A percentile compares a stretch with the other conserved stretches of the same genome.
Evolutionary conservation across 805 yeast genomes (phyloP).

Genomic region (Cyberlindnera veronae): DNA sequence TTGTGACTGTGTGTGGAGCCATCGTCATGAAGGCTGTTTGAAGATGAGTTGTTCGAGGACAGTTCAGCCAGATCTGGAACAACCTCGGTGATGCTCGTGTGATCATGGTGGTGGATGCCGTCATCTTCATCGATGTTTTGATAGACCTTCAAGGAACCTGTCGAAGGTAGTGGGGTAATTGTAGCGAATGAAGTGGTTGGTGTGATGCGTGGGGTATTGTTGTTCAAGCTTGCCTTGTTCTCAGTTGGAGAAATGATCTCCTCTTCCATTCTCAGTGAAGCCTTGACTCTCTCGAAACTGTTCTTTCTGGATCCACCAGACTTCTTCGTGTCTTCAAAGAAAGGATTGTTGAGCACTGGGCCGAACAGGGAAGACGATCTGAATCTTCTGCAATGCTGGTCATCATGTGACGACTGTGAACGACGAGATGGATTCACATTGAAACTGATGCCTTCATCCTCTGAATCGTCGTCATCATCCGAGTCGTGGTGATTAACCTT

Average conservation of each 20-base stretch:
- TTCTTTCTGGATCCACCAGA: slow-evolving; percentile 7
- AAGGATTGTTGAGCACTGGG: slow-evolving; percentile 23
- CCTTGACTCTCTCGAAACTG: slow-evolving; percentile 16
- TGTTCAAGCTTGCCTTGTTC: background rate
- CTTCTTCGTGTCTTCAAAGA: slow-evolving; percentile 11
- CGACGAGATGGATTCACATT: slow-evolving; percentile 19
- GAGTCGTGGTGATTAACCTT: slow-evolving; percentile 13
- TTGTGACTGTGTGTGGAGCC: background rate
- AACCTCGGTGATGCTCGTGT: too few relatives aligned
- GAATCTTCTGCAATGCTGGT: slow-evolving; percentile 20
- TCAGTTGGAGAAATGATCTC: slow-evolving; percentile 12
- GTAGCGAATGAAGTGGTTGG: slow-evolving; percentile 2
- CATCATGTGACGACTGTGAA: slow-evolving; percentile 2
- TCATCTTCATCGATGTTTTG: slow-evolving; percentile 28
- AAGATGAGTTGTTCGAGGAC: slow-evolving; percentile 27
- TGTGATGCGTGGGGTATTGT: slow-evolving; percentile 7
- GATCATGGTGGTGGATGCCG: slow-evolving; percentile 15
- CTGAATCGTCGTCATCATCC: slow-evolving; percentile 21
- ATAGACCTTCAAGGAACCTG: slow-evolving; percentile 8
- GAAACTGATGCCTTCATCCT: slow-evolving; percentile 28
- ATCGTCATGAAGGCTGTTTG: slow-evolving; percentile 18
- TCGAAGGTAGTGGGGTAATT: slow-evolving; percentile 8
- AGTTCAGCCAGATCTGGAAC: slow-evolving; percentile 26
- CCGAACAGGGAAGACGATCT: slow-evolving; percentile 28
- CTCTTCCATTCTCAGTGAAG: slow-evolving; percentile 12